These are phyloP conservation scores for Vicia faba DNA, from an alignment of 306 rosid genomes.

Conservation along the genomic window DNA sequence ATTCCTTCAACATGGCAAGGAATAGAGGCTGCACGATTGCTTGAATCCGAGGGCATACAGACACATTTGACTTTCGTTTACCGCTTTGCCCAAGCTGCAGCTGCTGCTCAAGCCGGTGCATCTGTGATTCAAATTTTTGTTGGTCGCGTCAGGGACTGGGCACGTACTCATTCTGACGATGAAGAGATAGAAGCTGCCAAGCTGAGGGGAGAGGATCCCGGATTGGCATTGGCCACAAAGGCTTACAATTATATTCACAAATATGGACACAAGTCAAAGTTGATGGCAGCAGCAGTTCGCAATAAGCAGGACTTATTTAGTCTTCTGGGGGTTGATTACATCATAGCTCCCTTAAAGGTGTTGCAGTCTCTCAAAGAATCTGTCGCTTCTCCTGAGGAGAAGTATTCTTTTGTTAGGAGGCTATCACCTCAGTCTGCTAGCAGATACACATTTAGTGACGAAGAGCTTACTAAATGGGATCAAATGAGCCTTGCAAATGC, in stretches of 20 bases:
- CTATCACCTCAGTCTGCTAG: constrained; percentile 84
- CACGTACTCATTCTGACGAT: constrained; percentile 91
- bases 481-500: constrained; percentile 68
- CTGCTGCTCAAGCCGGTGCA: constrained; percentile 98
- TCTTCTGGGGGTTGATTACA: constrained; percentile 95
- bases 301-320: constrained; percentile 93
- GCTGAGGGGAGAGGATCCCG: constrained; percentile 92
- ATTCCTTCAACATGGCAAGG: constrained; percentile 99
- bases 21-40: constrained; percentile 90
- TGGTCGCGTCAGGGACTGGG: constrained; percentile 94
- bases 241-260: constrained; percentile 94
- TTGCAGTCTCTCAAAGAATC: constrained; percentile 96
- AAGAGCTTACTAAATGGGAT: constrained; percentile 90
- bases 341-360: constrained; percentile 90
- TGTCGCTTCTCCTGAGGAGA: constrained; percentile 68
- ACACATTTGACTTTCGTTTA: constrained; percentile 94
- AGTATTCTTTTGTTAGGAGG: constrained; percentile 80
- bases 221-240: constrained; percentile 88
- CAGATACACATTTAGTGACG: constrained; percentile 60
- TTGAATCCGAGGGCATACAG: constrained; percentile 96
- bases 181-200: constrained; percentile 74
- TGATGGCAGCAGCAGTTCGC: constrained; percentile 99
- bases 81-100: constrained; percentile 99
- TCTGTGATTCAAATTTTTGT: constrained; percentile 97
- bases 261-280: constrained; percentile 83